Base-by-base conservation (phyloP, 192 early-diverging fungal genomes). In the Kickxella alabastrina region DNA sequence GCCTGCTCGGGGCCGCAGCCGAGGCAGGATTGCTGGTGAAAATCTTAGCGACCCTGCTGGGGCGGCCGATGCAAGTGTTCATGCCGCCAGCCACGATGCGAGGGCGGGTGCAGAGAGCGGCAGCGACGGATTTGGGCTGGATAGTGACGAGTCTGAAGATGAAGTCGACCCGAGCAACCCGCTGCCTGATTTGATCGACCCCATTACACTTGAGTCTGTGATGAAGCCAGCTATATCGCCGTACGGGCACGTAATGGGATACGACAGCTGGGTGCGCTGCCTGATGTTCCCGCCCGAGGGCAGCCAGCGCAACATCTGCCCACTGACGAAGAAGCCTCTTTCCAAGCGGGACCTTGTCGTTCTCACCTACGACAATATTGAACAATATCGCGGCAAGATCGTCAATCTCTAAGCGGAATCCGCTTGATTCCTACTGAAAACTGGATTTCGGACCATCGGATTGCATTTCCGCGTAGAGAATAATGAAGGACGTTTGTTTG, bases 151-250 rank as follows among this genome's bases (percentile, higher is more conserved):
- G 8, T 50, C 43, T 0, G 62, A 27, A 8, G 42, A 18, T 12
- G 59, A 52, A 12, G 43, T 80, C 15, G 79, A 85, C 32, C 69
- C 81, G 0, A 65, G 75, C 51, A 95, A 95, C 71, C 92, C 93
- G 17, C 75, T 97, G 22, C 87, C 92, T 9, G 92, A 89, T 10
- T 86, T 97, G 61, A 85, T 90, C 31, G 94, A 97, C 63, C 94
- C 94, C 8, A 95, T 97, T 56, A 95, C 92, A 13, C 62, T 97
- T 34, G 92, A 97, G 53, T 82, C 83, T 19, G 88, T 97, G 14
- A 77, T 83, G 8, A 91, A 90, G 49, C 94, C 94, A 13, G 94
- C 94, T 3, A 95, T 97, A 37, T 94, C 92, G 32, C 92, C 90
- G 39, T 95, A 90, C 54, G 94, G 94, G 14, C 88, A 90, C 65